Conservation (phyloP, 2,329 filamentous ascomycete genomes). For the Seiridium cupressi region DNA sequence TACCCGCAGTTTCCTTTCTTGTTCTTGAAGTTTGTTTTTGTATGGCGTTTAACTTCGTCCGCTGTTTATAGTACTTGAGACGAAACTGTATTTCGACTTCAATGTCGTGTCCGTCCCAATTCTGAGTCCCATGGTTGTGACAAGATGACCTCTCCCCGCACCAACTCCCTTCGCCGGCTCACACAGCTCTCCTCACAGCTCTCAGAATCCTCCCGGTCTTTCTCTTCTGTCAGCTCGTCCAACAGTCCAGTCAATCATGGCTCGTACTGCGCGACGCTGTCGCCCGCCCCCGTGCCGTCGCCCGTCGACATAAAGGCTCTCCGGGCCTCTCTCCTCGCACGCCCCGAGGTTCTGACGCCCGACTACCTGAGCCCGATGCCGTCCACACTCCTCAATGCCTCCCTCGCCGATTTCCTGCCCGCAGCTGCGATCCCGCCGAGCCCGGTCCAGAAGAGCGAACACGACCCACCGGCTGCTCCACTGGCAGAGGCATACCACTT, state of each 20-base stretch:
- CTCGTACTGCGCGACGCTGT: not conserved
- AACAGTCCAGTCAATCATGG: not conserved
- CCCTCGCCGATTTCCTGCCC: constrained; percentile 56
- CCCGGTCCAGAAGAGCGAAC: not conserved
- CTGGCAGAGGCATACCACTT: constrained; percentile 75
- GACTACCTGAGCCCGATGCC: constrained; percentile 52
- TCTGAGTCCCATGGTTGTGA: not conserved
- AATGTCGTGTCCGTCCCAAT: too few species aligned
- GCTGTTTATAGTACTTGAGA: too few species aligned
- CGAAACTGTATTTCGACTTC: too few species aligned
- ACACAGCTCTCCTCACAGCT: not conserved
- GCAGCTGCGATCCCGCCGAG: constrained; percentile 22
- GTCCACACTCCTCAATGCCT: constrained; percentile 63
- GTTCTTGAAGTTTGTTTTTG: not conserved
- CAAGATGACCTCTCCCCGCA: constrained; percentile 1
- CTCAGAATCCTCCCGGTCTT: not conserved
- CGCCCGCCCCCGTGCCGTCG: not conserved
- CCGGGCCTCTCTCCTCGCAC: constrained; percentile 21
- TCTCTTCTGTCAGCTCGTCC: not conserved
- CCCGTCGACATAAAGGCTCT: constrained; percentile 17
- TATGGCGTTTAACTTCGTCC: not conserved
- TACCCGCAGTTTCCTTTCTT: not conserved
- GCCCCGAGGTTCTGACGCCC: constrained; percentile 17
- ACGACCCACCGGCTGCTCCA: not conserved
- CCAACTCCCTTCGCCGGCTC: constrained; percentile 2